These are phyloP conservation scores for Pleurotus cornucopiae DNA, from an alignment of 768 basidiomycete genomes.

Conservation along the genomic window DNA sequence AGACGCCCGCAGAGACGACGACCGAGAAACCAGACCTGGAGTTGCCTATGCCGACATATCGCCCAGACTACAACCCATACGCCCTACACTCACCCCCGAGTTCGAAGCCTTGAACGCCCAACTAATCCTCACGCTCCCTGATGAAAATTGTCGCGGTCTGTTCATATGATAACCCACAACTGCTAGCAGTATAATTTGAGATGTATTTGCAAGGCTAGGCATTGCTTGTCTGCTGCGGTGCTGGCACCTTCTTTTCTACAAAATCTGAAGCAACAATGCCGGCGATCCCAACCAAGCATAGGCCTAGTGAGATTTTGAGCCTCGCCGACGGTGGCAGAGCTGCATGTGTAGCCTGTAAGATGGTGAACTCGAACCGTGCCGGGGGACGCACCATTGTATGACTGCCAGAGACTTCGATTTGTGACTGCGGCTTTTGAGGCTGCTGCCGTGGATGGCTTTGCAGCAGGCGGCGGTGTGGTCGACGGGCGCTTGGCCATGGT, in stretches of 20 bases:
- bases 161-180: constrained; percentile 3
- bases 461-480: no score
- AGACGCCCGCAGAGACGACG: constrained; percentile 5
- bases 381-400: constrained; percentile 32
- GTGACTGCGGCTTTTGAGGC: not conserved
- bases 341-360: constrained; percentile 17
- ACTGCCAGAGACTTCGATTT: constrained; percentile 35
- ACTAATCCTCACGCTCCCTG: not conserved
- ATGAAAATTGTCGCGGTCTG: constrained; percentile 8
- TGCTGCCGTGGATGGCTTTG: no score
- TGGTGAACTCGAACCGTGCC: not conserved
- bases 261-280: constrained; percentile 49
- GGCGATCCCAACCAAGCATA: constrained; percentile 40
- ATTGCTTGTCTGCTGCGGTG: constrained; percentile 9
- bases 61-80: constrained; percentile 22
- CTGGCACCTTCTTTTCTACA: constrained; percentile 39
- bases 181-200: not conserved
- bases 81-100: not conserved
- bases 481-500: no score
- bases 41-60: constrained; percentile 19
- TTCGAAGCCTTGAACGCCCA: not conserved
- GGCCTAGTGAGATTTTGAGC: constrained; percentile 42
- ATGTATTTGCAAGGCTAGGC: not conserved
- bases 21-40: not conserved
- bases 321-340: constrained; percentile 53